Evolutionary conservation across 1,284 basidiomycete genomes (phyloP), one percentile per base, ranked within the genome.

Genomic region (Trichosporon faecale): DNA sequence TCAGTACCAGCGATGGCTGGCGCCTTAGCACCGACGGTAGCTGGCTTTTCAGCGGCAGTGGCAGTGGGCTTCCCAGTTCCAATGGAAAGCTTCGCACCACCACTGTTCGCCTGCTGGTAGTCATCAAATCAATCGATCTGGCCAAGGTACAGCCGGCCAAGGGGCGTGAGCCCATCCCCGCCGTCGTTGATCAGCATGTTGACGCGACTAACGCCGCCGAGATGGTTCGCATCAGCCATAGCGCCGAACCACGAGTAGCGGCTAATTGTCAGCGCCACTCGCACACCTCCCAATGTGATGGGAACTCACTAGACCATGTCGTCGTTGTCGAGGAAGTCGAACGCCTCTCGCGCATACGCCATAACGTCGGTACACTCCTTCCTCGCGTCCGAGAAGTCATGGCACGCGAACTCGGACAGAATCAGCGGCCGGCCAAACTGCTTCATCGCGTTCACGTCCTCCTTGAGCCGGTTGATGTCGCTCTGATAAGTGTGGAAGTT

Each of bases 401-500:
- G 49, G 33, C 61, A 21, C 57, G 78, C 78, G 64, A 81, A 80
- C 66, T 81, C 80, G 37, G 76, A 77, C 7, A 81, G 64, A 37
- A 79, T 70, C 61, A 81, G 76, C 9, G 79, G 79, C 12, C 80
- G 67, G 8, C 65, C 12, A 29, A 64, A 64, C 64, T 76, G 76
- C 55, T 67, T 60, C 55, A 44, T 61, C 21, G 57, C 40, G 65
- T 79, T 75, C 8, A 80, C 73, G 29, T 64, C 73, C 18, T 3
- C 12, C 25, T 66, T 68, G 67, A 81, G 78, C 64, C 61, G 68
- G 3, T 79, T 76, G 64, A 79, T 76, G 23, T 76, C 76, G 8
- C 77, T 77, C 11, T 76, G 78, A 69, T 81, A 81, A 31, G 79
- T 71, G 67, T 81, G 79, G 8, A 79, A 71, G n/a, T 76, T 76